Evolutionary conservation across 2,329 filamentous ascomycete species (phyloP), one percentile per base, ranked within the genome.

Genomic region (Emergomyces orientalis): DNA sequence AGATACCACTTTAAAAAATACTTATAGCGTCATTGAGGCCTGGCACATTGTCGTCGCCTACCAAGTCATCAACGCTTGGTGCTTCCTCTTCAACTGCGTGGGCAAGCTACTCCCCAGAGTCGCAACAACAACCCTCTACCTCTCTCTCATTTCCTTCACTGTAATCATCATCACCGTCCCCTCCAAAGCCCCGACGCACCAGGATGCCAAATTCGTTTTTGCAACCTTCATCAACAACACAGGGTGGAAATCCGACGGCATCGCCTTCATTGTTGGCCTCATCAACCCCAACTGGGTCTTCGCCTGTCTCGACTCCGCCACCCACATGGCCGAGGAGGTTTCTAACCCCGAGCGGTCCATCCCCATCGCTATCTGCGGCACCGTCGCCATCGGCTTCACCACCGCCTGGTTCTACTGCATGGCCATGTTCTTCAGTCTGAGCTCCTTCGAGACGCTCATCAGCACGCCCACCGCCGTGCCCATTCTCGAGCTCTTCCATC

Each of bases 271-370:
- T 54, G 77, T 81, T 59, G 81, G 81, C 37, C 73, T 82, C 6
- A 78, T 82, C 63, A 81, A 80, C 66, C 77, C 77, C 22, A 81
- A 81, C 67, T 82, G 78, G 76, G 73, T 76, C 45, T 82, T 81
- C 64, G 78, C 78, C 19, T 81, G 79, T 60, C 74, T 82, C 17
- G 80, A 82, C 68, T 77, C 75, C 45, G 79, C 79, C 9, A 79
- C 79, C 3, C 79, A 82, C 67, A 72, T 83, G 51, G 79, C 80
- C 0, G 81, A 82, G 65, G 81, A 82, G 68, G 78, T 81, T 37
- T 73, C 74, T 30, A 70, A 70, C 0, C 80, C 81, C 0, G 78
- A 80, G 63, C 74, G 73, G 32, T 78, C 77, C 70, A 76, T 82
- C 39, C 80, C 80, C 0, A 78, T 79, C 49, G 79, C 80, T 49